Evolutionary conservation across 2,329 filamentous ascomycete genomes (phyloP), one percentile per base, ranked within the genome.

Genomic region (Helotiales sp.): DNA sequence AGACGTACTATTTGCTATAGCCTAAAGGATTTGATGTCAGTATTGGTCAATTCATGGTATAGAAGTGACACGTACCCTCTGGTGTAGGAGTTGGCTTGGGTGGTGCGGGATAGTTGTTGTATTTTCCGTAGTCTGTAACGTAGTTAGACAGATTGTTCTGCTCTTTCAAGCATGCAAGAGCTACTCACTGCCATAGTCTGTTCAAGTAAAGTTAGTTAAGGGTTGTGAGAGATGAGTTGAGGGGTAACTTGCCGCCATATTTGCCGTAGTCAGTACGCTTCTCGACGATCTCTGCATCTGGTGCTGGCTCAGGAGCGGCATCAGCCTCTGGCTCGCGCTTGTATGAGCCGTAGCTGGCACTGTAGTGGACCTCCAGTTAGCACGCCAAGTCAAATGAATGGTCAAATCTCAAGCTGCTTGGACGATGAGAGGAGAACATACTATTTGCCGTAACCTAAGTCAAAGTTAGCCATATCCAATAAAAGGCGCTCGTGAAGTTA

Each of bases 211-310:
- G 15, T 61, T 49, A 64, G 65, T 54, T 15, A 40, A 37, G 30
- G 2, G n/a, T 7, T 26, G n/a, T 22, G n/a, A 8, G 6, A 55
- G 6, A n/a, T 28, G n/a, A 47, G 13, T 15, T 11, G 28, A 52
- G 40, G 34, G 26, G 5, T 2, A 52, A 49, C 63, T 62, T 59
- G 58, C 66, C 59, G 26, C 37, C 49, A 17, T 69, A 70, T 15
- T 65, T 66, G 47, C 67, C 69, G 24, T 67, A 68, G 40, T 64
- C 66, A 52, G 37, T 34, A 24, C 32, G 40, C 45, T 40, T 52
- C 45, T 63, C 61, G 15, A 55, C 43, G 20, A 52, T 15, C 34
- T 49, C 50, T 24, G 64, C 57, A 2, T 54, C 64, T n/a, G 57
- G 43, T 17, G 22, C 58, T 7, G 63, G 59, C 37, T 49, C 64